Base-by-base conservation (phyloP, 1,139 yeast species). In the Saccharomycopsis phalli region DNA sequence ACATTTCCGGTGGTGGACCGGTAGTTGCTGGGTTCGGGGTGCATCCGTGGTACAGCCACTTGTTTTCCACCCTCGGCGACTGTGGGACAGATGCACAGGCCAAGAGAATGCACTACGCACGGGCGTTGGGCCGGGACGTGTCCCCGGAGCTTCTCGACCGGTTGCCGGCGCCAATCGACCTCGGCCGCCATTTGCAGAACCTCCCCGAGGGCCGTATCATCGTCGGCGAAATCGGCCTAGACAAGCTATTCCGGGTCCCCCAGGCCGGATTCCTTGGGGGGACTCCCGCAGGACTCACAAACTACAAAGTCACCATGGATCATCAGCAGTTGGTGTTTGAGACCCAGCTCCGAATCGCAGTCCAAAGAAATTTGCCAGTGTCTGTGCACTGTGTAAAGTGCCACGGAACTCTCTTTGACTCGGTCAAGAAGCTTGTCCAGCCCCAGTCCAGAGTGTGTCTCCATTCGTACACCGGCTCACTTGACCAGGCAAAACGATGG, bases 151-250 rank as follows among this genome's bases (percentile, higher is more conserved):
- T 82, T 21, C 51, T 81, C 1, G 54, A 54, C 0, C 50, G 49
- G 1, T 61, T 87, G 20, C 95, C 96, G 0, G 66, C 59, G 0
- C 95, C 95, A 0, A 59, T 71, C 0, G 50, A 57, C 17, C 51
- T 84, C 1, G 49, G 54, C 0, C 51, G 51, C 0, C 72, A 73
- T 46, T 45, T 77, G 8, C 41, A 48, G n/a, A 16, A 31, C 11
- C 17, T 39, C n/a, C 21, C 28, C 20, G 22, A 30, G 58, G 8
- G 45, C 65, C 14, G 39, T 50, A n/a, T n/a, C 27, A 38, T 61
- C 10, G 66, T 87, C n/a, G 98, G 98, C 0, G 98, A 91, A 53
- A 69, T 87, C 16, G 98, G 98, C 0, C 60, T 91, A 4, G 98
- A 91, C 57, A 81, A 79, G 56, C 55, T 74, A 17, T 84, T 84